phyloP scores from a whole-genome alignment of 1,284 basidiomycete species.

The Golubevia sp. region DNA sequence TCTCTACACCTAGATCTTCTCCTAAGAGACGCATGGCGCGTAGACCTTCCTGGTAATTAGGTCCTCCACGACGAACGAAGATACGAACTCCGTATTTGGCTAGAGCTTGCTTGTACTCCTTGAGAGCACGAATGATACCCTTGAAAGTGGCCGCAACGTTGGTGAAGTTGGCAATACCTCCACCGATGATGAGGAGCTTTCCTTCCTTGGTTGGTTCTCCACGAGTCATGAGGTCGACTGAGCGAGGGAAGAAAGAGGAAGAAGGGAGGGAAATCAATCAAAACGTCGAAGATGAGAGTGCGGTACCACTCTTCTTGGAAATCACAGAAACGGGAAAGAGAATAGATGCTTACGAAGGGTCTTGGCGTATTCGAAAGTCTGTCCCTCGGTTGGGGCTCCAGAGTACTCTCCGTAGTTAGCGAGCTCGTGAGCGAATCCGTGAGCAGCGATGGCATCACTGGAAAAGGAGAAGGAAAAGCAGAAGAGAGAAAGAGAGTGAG shows the following conservation, averaged over 20 bases:
- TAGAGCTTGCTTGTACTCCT: conserved; percentile 76
- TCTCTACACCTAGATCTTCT: conserved; percentile 94
- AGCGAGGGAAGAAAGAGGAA: conserved; percentile 4
- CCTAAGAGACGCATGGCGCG: conserved; percentile 98
- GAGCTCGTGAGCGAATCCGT: conserved; percentile 94
- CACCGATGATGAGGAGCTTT: conserved; percentile 99
- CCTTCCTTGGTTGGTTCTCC: conserved; percentile 65
- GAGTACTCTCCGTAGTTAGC: conserved; percentile 99
- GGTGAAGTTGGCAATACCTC: conserved; percentile 99
- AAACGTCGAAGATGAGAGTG: neutral
- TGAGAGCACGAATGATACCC: conserved; percentile 96
- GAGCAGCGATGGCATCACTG: conserved; percentile 93
- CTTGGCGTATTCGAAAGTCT: conserved; percentile 99
- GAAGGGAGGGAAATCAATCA: neutral
- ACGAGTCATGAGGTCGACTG: conserved; percentile 91
- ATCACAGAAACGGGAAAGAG: too few relatives aligned
- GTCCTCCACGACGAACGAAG: conserved; percentile 95
- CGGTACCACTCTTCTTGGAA: too few relatives aligned
- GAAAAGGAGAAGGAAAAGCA: conserved; percentile 37
- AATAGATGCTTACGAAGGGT: conserved; percentile 76
- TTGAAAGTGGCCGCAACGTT: conserved; percentile 99
- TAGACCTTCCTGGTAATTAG: conserved; percentile 99
- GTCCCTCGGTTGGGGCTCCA: conserved; percentile 95
- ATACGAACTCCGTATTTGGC: conserved; percentile 54
- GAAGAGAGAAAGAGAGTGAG: neutral